Evolutionary conservation across 2,329 filamentous ascomycete species (phyloP), one percentile per base, ranked within the genome.

Genomic region (Uncinocarpus reesii): DNA sequence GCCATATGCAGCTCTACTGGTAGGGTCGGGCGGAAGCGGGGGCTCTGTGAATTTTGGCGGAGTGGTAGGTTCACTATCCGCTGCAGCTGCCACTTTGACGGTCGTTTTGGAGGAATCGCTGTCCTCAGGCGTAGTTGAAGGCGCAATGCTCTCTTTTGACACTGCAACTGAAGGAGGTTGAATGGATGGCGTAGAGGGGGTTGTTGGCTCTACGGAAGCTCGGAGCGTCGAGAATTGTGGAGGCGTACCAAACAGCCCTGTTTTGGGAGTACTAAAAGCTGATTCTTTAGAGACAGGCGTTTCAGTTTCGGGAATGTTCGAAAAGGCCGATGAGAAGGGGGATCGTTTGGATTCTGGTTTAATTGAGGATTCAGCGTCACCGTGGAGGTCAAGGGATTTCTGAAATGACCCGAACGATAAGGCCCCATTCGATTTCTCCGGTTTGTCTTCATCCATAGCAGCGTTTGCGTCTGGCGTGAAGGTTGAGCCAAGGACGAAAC

Each of bases 1-100:
- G 7, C 65, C 65, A 56, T 72, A 73, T 10, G 55, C 62, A 31
- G 62, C 63, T 56, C 66, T 71, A 51, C 68, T 73, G n/a, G 68
- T 70, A 4, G 71, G 54, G 34, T 73, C 64, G 10, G 62, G 36
- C 21, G 21, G 36, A 40, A 40, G 36, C 21, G 36, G 21, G 4
- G 21, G 36, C 52, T 68, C 64, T 7, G 62, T 47, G 21, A 61
- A 52, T 31, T 61, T 56, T 15, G 62, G 56, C 21, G 62, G 48
- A 31, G 65, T 59, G 7, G 63, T 62, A 2, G 53, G 52, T 20
- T 61, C 56, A n/a, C 56, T 55, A 35, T 64, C 62, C 13, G 56
- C 57, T 26, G 59, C 55, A 16, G 54, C 56, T 42, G 66, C 63
- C 49, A 59, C 58, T 47, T 64, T 70, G 21, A 66, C 61, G 16